Evolutionary conservation across 2,329 filamentous ascomycete species (phyloP).

Genomic region (Fusarium protoensiforme): DNA sequence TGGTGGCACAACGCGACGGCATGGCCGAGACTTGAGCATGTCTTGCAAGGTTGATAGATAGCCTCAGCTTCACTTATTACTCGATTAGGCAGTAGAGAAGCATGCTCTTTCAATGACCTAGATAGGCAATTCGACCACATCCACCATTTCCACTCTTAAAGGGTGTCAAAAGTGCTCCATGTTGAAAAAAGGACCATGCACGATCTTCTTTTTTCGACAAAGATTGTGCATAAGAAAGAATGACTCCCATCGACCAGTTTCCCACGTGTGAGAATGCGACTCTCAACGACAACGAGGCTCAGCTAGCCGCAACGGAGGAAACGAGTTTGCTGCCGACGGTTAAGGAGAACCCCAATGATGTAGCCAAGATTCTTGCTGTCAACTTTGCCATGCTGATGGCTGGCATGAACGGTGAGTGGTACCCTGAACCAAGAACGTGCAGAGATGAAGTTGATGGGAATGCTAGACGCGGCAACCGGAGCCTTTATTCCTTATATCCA

Average conservation of each 20-base stretch:
- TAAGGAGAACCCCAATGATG: background rate
- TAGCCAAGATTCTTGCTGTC: background rate
- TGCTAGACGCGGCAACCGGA: background rate
- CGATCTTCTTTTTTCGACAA: background rate
- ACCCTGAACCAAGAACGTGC: background rate
- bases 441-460: too few species aligned
- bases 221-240: background rate
- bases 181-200: background rate
- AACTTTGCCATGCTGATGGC: background rate
- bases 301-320: background rate
- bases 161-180: background rate
- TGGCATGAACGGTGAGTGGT: background rate
- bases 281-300: background rate
- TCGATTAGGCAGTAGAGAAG: background rate
- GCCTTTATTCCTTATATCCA: slow-evolving; percentile 8
- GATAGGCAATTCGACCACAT: background rate
- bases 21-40: background rate
- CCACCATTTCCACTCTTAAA: background rate
- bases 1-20: background rate
- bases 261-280: background rate
- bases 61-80: background rate
- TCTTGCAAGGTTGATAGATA: background rate
- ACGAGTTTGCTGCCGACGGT: background rate
- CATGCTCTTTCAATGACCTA: background rate
- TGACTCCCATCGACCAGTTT: background rate